Evolutionary conservation across 2,329 filamentous ascomycete genomes (phyloP).

Genomic region (Xylaria sp.): DNA sequence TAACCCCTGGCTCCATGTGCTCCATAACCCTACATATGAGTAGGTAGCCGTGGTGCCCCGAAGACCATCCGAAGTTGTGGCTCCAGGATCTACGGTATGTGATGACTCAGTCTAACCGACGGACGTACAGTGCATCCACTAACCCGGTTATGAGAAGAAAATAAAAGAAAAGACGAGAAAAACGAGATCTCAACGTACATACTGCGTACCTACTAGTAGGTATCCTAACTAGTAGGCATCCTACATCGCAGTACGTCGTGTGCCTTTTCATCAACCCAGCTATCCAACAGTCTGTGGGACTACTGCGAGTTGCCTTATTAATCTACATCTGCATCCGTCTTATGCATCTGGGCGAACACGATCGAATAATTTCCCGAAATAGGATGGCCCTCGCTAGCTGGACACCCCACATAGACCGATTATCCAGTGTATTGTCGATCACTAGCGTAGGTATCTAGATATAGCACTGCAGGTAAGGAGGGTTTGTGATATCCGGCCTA

Average conservation of each 20-base stretch:
- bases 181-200: constrained; percentile 2
- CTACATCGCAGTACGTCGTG: constrained; percentile 5
- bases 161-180: not conserved
- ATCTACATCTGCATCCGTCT: constrained; percentile 13
- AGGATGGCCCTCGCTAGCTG: constrained; percentile 16
- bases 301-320: constrained; percentile 22
- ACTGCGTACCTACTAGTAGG: not conserved
- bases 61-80: constrained; percentile 3
- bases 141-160: constrained; percentile 18
- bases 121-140: constrained; percentile 9
- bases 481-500: constrained; percentile 22
- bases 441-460: constrained; percentile 3
- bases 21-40: not conserved
- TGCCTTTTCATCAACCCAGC: constrained; percentile 5
- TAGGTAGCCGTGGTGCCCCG: not conserved
- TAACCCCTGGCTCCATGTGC: not conserved
- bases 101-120: constrained; percentile 12
- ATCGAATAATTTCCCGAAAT: constrained; percentile 21
- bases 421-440: constrained; percentile 16
- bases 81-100: constrained; percentile 3
- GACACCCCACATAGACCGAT: constrained; percentile 17
- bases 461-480: constrained; percentile 16
- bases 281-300: not conserved
- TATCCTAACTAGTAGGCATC: not conserved
- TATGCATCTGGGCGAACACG: constrained; percentile 13